Evolutionary conservation across 1,284 basidiomycete species (phyloP).

Genomic region (Irpex lacteus): DNA sequence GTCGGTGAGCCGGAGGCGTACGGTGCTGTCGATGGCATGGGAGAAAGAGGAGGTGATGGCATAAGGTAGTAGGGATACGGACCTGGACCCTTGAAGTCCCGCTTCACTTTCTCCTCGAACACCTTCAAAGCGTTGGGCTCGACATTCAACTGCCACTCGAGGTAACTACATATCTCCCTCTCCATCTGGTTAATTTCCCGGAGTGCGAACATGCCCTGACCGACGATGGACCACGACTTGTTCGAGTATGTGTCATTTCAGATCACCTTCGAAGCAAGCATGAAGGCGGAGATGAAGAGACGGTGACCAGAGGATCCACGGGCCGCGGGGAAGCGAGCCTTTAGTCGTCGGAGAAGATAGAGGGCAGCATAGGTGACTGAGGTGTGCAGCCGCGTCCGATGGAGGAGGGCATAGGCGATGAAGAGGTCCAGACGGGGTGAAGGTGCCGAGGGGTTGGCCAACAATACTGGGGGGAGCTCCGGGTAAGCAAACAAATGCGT

Average conservation of each 20-base stretch:
- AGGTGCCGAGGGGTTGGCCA: slow-evolving; percentile 40
- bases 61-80: slow-evolving; percentile 61
- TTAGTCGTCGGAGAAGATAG: no score
- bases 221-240: no score
- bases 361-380: slow-evolving; percentile 88
- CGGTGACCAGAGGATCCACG: no score
- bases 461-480: slow-evolving; percentile 40
- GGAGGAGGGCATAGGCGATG: slow-evolving; percentile 87
- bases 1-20: slow-evolving; percentile 23
- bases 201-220: no score
- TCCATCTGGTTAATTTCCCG: no score
- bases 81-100: slow-evolving; percentile 56
- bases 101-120: slow-evolving; percentile 60
- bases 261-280: no score
- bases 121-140: no score
- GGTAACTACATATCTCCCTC: no score
- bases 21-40: slow-evolving; percentile 44
- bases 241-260: no score
- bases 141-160: no score
- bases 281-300: no score
- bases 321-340: no score
- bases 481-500: slow-evolving; percentile 78
- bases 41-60: slow-evolving; percentile 48
- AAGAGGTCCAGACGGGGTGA: slow-evolving; percentile 73
- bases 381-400: slow-evolving; percentile 79